Percentiles rank a stretch among this genome's conserved stretches.
Conservation (phyloP, 805 yeast species). For the Lachancea waltii region DNA sequence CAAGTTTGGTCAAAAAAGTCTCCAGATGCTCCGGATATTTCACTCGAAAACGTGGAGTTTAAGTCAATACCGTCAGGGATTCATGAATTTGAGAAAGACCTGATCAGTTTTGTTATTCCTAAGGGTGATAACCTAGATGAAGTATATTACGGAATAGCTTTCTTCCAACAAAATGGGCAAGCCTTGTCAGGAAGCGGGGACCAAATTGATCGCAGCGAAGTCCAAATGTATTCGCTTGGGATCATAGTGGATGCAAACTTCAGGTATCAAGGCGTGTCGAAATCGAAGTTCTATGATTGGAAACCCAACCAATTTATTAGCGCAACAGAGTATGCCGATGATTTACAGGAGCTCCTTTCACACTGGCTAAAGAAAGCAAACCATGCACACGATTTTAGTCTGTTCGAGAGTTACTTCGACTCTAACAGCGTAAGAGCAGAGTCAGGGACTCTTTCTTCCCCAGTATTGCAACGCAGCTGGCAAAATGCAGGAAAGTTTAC, state of each 20-base stretch:
- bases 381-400: slow-evolving; percentile 10
- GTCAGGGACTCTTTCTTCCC: slow-evolving; percentile 11
- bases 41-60: slow-evolving; percentile 47
- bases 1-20: slow-evolving; percentile 24
- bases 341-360: slow-evolving; percentile 17
- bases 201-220: slow-evolving; percentile 36
- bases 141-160: slow-evolving; percentile 43
- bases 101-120: slow-evolving; percentile 45
- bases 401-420: slow-evolving; percentile 17
- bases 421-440: slow-evolving; percentile 10
- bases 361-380: slow-evolving; percentile 17
- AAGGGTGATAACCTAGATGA: slow-evolving; percentile 18
- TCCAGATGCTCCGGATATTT: slow-evolving; percentile 6
- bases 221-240: slow-evolving; percentile 62
- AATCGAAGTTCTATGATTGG: slow-evolving; percentile 12
- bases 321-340: slow-evolving; percentile 18
- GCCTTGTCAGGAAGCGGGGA: slow-evolving; percentile 16
- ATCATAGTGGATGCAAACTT: slow-evolving; percentile 43
- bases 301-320: slow-evolving; percentile 15
- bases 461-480: slow-evolving; percentile 14
- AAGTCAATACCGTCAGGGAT: slow-evolving; percentile 65
- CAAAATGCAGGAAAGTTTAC: slow-evolving; percentile 12
- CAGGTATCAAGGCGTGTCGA: slow-evolving; percentile 7
- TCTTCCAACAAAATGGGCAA: slow-evolving; percentile 41
- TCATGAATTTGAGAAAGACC: slow-evolving; percentile 46